Evolutionary conservation across 306 rosid species (phyloP).

Genomic region (Malus orientalis): DNA sequence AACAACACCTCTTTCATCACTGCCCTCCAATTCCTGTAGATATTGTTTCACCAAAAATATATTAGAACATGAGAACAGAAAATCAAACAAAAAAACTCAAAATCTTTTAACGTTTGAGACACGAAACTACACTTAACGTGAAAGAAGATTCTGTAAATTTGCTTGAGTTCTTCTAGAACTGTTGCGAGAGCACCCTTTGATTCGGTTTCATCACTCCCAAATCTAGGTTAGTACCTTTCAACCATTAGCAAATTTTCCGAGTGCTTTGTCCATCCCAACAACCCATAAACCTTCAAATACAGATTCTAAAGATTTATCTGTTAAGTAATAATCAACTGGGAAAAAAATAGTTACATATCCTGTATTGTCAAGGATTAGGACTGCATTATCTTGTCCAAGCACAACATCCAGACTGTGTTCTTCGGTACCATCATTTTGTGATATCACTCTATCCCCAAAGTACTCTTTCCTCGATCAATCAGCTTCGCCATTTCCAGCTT

Average conservation of each 20-base stretch:
- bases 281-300: constrained; percentile 1
- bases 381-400: too few relatives aligned
- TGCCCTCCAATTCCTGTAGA: constrained; percentile 44
- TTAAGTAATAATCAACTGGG: not conserved
- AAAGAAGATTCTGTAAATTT: constrained; percentile 56
- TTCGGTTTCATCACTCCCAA: constrained; percentile 68
- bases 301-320: not conserved
- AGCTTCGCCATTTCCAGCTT: not conserved
- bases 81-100: not conserved
- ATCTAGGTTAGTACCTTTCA: constrained; percentile 84
- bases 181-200: constrained; percentile 68
- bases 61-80: constrained; percentile 28
- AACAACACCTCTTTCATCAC: constrained; percentile 31
- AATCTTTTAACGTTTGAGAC: not conserved
- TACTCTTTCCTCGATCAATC: constrained; percentile 34
- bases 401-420: too few relatives aligned
- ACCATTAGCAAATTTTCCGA: constrained; percentile 64
- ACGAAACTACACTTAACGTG: constrained; percentile 32
- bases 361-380: too few relatives aligned
- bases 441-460: constrained; percentile 30
- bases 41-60: constrained; percentile 3
- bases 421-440: too few relatives aligned
- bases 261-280: constrained; percentile 85
- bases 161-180: constrained; percentile 63
- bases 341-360: too few relatives aligned